These are phyloP conservation scores for Silene coronaria DNA, from an alignment of 179 eudicot species.

Conservation along the genomic window DNA sequence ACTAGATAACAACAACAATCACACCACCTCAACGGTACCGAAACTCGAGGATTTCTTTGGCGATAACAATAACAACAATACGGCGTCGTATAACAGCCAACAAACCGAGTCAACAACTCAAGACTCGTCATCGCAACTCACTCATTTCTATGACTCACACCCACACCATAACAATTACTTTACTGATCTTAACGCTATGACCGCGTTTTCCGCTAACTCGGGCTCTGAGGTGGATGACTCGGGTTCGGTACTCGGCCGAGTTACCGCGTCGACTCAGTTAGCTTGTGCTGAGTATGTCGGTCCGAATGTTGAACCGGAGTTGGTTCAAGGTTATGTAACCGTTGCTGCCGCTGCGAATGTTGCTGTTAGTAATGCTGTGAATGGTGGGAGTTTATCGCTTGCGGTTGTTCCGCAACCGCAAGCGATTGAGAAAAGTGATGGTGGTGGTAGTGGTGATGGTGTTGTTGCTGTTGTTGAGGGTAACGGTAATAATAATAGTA, in stretches of 20 bases:
- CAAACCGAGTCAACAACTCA: conserved; percentile 46
- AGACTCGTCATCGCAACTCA: conserved; percentile 60
- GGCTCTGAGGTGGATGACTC: conserved; percentile 92
- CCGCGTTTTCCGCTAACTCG: conserved; percentile 71
- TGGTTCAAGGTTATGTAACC: conserved; percentile 19
- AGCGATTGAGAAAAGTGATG: conserved; percentile 13
- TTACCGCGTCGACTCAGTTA: conserved; percentile 24
- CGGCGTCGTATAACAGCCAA: conserved; percentile 34
- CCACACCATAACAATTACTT: conserved; percentile 31
- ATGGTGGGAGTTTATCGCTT: conserved; percentile 48
- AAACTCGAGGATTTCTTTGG: conserved; percentile 89
- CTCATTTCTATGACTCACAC: conserved; percentile 55
- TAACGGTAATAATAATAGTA: conserved; percentile 36
- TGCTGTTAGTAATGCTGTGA: neutral
- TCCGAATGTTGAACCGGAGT: conserved; percentile 48
- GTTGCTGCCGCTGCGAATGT: neutral
- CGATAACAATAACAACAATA: conserved; percentile 28
- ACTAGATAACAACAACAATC: neutral
- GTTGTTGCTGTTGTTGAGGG: conserved; percentile 34
- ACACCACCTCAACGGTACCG: conserved; percentile 30
- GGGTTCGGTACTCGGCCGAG: conserved; percentile 17
- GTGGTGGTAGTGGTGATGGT: neutral
- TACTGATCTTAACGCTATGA: conserved; percentile 35
- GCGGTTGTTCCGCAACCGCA: conserved; percentile 35
- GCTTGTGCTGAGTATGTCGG: conserved; percentile 37